Evolutionary conservation across 1,284 basidiomycete genomes (phyloP).

Genomic region (Agroathelia rolfsii): DNA sequence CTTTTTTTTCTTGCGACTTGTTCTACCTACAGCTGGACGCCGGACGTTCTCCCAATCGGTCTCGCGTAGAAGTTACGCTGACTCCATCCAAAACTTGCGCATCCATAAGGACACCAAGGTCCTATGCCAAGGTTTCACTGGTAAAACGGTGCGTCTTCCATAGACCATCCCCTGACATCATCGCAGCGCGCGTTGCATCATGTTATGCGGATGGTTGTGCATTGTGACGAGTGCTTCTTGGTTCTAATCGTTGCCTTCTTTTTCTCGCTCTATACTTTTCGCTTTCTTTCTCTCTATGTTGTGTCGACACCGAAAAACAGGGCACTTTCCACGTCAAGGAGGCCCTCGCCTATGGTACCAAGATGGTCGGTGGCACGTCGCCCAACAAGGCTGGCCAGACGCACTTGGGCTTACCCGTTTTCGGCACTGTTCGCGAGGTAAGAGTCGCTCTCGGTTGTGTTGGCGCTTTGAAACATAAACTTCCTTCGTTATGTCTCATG

Average conservation of each 20-base stretch:
- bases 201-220: too few species aligned
- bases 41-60: conserved; percentile 74
- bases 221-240: too few species aligned
- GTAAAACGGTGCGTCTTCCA: conserved; percentile 75
- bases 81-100: conserved; percentile 86
- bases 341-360: conserved; percentile 91
- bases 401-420: conserved; percentile 93
- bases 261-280: too few species aligned
- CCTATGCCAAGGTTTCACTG: conserved; percentile 89
- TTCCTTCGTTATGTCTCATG: not conserved
- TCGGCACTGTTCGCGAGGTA: conserved; percentile 88
- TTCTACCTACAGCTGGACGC: conserved; percentile 41
- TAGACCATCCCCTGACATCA: not conserved
- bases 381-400: conserved; percentile 96
- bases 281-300: too few species aligned
- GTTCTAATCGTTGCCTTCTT: too few species aligned
- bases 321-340: conserved; percentile 97
- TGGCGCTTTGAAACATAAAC: conserved; percentile 3
- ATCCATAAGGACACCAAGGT: conserved; percentile 95
- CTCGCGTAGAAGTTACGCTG: conserved; percentile 68
- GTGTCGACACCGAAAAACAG: too few species aligned
- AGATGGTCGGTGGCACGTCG: conserved; percentile 95
- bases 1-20: conserved; percentile 5
- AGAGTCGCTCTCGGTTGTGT: conserved; percentile 15
- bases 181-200: too few species aligned